These are phyloP conservation scores for Ascochyta pisi DNA, from an alignment of 2,329 filamentous ascomycete genomes.

Conservation along the genomic window DNA sequence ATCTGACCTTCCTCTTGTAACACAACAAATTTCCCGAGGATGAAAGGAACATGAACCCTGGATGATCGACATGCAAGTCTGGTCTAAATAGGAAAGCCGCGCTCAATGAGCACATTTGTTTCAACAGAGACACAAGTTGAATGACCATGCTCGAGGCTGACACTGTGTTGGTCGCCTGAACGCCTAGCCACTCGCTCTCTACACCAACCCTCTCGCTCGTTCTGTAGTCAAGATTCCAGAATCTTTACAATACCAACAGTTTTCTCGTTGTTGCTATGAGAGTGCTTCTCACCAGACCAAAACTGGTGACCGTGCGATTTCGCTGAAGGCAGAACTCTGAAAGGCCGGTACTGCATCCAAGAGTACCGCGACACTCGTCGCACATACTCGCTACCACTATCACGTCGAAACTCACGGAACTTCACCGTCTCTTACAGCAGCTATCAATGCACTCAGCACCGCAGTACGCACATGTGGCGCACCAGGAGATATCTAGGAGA, in stretches of 20 bases:
- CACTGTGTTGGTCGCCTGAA: background rate
- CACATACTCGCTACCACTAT: background rate
- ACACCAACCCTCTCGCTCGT: background rate
- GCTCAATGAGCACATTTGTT: constrained; percentile 3
- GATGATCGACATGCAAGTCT: constrained; percentile 13
- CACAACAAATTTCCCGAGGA: constrained; percentile 4
- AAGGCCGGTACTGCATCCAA: too few relatives aligned
- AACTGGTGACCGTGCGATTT: too few relatives aligned
- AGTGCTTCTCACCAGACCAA: too few relatives aligned
- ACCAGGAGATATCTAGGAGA: constrained; percentile 5
- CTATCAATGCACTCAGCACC: background rate
- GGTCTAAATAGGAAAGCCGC: constrained; percentile 6
- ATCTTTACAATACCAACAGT: background rate
- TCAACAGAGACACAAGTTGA: background rate
- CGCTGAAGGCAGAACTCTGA: too few relatives aligned
- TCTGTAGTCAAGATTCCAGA: background rate
- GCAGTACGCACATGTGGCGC: too few relatives aligned
- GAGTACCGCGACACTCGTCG: background rate
- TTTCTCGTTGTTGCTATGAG: background rate
- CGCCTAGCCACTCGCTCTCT: background rate
- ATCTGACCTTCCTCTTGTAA: constrained; percentile 5
- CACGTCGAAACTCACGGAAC: background rate
- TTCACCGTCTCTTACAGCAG: background rate
- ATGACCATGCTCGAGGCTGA: background rate
- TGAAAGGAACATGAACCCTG: constrained; percentile 13